Evolutionary conservation across 2,329 filamentous ascomycete genomes (phyloP).

Genomic region (Lecanicillium sp.): DNA sequence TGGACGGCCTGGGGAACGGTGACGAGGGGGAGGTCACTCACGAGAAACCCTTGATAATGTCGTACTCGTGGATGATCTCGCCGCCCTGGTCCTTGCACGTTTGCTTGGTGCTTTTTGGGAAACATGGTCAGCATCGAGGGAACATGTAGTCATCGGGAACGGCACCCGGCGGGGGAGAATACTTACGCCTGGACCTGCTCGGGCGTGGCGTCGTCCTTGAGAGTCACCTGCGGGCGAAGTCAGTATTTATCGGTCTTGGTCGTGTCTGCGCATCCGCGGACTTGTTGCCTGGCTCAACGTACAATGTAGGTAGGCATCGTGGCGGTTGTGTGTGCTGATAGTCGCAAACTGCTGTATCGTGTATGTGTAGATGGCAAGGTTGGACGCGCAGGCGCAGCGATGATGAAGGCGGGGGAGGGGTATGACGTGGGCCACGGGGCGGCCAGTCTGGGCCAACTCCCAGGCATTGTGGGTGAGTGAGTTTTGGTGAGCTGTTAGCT

Average conservation of each 20-base stretch:
- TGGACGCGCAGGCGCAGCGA: conserved; percentile 2
- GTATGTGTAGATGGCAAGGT: too few species aligned
- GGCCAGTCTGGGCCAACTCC: background rate
- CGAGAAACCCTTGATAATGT: conserved; percentile 88
- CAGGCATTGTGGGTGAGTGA: background rate
- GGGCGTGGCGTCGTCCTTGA: conserved; percentile 62
- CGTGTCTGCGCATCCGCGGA: too few species aligned
- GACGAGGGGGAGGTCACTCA: conserved; percentile 43
- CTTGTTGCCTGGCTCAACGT: conserved; percentile 17
- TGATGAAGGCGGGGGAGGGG: conserved; percentile 15
- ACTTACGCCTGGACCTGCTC: conserved; percentile 63
- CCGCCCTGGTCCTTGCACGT: conserved; percentile 70
- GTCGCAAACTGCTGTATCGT: background rate
- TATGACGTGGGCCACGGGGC: conserved; percentile 7
- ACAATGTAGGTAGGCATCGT: conserved; percentile 55
- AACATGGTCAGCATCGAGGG: background rate
- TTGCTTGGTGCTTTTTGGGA: conserved; percentile 62
- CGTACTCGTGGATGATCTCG: conserved; percentile 78
- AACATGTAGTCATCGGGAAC: too few species aligned
- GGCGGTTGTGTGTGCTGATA: conserved; percentile 9
- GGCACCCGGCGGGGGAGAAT: too few species aligned
- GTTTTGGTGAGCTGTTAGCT: background rate
- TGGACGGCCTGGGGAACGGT: background rate
- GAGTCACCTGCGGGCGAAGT: conserved; percentile 57
- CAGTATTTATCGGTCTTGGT: conserved; percentile 9